Percentiles rank a stretch among this genome's conserved stretches.
Conservation (phyloP, 345 rosid genomes). For the Bruguiera gymnorhiza region DNA sequence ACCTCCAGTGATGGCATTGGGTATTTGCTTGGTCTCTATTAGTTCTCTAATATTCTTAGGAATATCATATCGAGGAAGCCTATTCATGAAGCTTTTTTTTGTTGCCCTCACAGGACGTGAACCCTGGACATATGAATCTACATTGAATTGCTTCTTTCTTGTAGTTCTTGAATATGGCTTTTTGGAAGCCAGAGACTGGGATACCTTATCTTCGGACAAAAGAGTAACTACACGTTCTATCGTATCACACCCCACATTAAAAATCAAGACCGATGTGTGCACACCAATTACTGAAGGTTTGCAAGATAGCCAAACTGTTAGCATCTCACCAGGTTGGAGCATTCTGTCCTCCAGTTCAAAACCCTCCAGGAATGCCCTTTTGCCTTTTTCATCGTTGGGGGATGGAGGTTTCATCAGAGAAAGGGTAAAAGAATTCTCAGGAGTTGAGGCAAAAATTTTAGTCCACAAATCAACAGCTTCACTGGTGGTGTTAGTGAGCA, state of each 20-base stretch:
- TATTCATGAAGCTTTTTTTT: conserved; percentile 24
- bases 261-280: conserved; percentile 57
- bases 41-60: conserved; percentile 59
- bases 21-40: conserved; percentile 56
- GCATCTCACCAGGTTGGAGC: conserved; percentile 59
- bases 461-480: conserved; percentile 28
- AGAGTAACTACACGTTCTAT: conserved; percentile 65
- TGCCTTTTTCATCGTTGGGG: conserved; percentile 16
- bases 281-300: conserved; percentile 65
- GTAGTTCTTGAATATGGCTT: conserved; percentile 51
- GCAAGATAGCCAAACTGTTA: conserved; percentile 76
- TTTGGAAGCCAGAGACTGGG: conserved; percentile 52
- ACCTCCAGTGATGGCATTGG: conserved; percentile 42
- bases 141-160: conserved; percentile 52
- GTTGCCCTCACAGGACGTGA: conserved; percentile 44
- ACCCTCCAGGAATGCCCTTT: conserved; percentile 41
- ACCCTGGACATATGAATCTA: conserved; percentile 23
- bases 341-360: conserved; percentile 71
- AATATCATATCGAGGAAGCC: conserved; percentile 55
- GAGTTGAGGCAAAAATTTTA: conserved; percentile 25
- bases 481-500: conserved; percentile 17
- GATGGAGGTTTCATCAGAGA: conserved; percentile 70
- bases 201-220: conserved; percentile 74
- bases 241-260: conserved; percentile 48
- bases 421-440: conserved; percentile 42